Base-by-base conservation (phyloP, 164 flowering plant species). In the Aristolochia fimbriata region DNA sequence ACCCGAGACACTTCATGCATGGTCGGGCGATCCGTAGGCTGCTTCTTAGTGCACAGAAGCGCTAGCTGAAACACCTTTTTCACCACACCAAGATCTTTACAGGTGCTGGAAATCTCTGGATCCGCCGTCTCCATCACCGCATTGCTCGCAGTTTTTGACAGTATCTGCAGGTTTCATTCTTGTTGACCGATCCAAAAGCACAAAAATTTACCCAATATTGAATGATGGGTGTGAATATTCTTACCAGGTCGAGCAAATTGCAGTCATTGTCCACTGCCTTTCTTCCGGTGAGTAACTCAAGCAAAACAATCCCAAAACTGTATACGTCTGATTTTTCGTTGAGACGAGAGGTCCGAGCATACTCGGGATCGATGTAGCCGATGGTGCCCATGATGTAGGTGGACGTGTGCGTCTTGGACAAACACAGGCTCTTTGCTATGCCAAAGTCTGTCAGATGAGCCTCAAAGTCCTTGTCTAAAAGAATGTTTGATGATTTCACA, bases 371-470 rank as follows among this genome's bases (percentile, higher is more conserved):
- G 16, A 94, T 94, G 67, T 94, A 91, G 3, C 99, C 99, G 61
- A 94, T 91, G 45, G 99, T 94, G 15, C 99, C 99, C 97, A 91
- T 81, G 8, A 94, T 65, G 60, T 80, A 94, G 0, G 99, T 94
- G 4, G 95, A 86, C 3, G 99, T 91, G 53, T 85, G 72, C 13
- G 96, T 66, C 68, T 91, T 91, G 5, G 97, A 78, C 4, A 74
- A 13, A 68, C 89, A 84, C 9, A 94, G 59, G 61, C 81, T 83
- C 78, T 88, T 94, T 6, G 99, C 99, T 59, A 94, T 94, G 46
- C 99, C 99, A 64, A 94, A 91, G 71, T 94, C 99, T 15, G 97
- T 88, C 45, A 94, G 84, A 76, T 91, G 99, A 12, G 99, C 84
- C 74, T 88, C 97, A 43, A 79, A 83, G 57, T 91, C 95, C 73